Evolutionary conservation across 495 filamentous ascomycete species (phyloP).

Genomic region (Daldinia childiae): DNA sequence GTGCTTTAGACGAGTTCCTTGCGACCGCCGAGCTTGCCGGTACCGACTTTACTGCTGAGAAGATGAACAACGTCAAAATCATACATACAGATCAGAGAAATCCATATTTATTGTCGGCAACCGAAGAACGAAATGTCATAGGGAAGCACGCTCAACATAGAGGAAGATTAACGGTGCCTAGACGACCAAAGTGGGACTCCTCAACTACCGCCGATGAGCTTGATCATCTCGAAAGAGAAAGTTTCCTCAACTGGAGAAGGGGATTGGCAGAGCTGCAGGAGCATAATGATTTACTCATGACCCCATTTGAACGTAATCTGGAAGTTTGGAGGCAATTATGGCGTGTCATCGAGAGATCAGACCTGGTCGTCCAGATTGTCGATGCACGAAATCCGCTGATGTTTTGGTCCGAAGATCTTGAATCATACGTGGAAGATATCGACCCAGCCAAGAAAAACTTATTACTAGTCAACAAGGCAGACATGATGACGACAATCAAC

Average conservation of each 20-base stretch:
- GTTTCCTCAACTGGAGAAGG: conserved; percentile 87
- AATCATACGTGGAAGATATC: conserved; percentile 93
- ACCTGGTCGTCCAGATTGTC: conserved; percentile 97
- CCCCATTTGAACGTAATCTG: conserved; percentile 96
- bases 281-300: conserved; percentile 93
- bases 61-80: conserved; percentile 98
- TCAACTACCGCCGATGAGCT: conserved; percentile 83
- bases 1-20: conserved; percentile 80
- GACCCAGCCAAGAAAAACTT: conserved; percentile 88
- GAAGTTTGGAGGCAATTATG: conserved; percentile 99
- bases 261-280: conserved; percentile 93
- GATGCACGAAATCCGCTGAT: conserved; percentile 94
- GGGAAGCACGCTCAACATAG: conserved; percentile 85
- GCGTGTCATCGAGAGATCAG: conserved; percentile 97
- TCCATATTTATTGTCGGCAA: conserved; percentile 87
- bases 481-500: conserved; percentile 95
- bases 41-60: conserved; percentile 98
- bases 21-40: conserved; percentile 92
- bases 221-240: conserved; percentile 79
- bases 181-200: conserved; percentile 88
- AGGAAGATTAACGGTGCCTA: conserved; percentile 82
- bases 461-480: conserved; percentile 96
- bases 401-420: conserved; percentile 93
- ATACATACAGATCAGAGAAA: conserved; percentile 96
- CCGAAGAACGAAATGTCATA: conserved; percentile 80